Percentiles rank a stretch among this genome's conserved stretches.
phyloP scores from a whole-genome alignment of 1,284 basidiomycete species.

The Bondarzewia mesenterica region DNA sequence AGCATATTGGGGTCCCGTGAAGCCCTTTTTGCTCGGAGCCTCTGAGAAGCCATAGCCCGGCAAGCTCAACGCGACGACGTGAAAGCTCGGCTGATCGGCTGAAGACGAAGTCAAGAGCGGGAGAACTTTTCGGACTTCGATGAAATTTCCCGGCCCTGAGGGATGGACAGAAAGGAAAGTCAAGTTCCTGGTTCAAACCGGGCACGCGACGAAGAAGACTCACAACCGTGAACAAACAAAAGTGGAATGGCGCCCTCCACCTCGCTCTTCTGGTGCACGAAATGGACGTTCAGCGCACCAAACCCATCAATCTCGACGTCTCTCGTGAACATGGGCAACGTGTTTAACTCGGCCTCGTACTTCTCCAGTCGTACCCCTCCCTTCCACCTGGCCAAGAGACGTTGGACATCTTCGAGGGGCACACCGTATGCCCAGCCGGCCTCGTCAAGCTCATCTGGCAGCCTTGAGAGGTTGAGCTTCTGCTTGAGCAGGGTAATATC shows the following conservation, averaged over 20 bases:
- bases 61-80: slow-evolving; percentile 47
- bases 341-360: slow-evolving; percentile 35
- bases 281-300: slow-evolving; percentile 38
- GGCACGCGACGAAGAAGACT: slow-evolving; percentile 11
- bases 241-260: slow-evolving; percentile 37
- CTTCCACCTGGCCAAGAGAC: slow-evolving; percentile 36
- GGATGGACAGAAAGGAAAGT: not conserved
- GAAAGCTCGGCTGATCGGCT: slow-evolving; percentile 43
- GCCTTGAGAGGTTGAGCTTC: slow-evolving; percentile 31
- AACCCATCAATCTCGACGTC: slow-evolving; percentile 35
- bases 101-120: slow-evolving; percentile 36
- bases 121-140: slow-evolving; percentile 46
- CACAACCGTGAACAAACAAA: slow-evolving; percentile 43
- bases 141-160: slow-evolving; percentile 53
- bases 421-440: slow-evolving; percentile 38
- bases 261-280: slow-evolving; percentile 38
- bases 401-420: slow-evolving; percentile 35
- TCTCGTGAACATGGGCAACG: slow-evolving; percentile 39
- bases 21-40: slow-evolving; percentile 29
- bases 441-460: slow-evolving; percentile 43
- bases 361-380: slow-evolving; percentile 40
- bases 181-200: not conserved
- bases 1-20: slow-evolving; percentile 20
- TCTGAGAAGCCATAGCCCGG: slow-evolving; percentile 52
- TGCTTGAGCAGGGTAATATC: slow-evolving; percentile 27